phyloP scores from a whole-genome alignment of 805 yeast genomes.

The Saccharomycopsis amapae region DNA sequence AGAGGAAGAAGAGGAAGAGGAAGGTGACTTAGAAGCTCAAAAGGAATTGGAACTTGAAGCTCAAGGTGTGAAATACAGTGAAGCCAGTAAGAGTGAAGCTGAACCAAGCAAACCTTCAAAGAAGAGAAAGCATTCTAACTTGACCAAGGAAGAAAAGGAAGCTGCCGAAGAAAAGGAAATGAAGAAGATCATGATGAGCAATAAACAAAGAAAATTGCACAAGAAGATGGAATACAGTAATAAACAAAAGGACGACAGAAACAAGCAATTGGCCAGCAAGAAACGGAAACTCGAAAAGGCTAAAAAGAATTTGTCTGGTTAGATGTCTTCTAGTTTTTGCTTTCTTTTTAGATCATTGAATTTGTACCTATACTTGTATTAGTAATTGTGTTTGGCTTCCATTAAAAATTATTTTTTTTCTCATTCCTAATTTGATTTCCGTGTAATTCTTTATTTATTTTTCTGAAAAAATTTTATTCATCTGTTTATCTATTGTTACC shows the following conservation, averaged over 20 bases:
- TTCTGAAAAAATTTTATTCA: too few species aligned
- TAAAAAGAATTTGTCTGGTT: slow-evolving; percentile 10
- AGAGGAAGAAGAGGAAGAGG: slow-evolving; percentile 48
- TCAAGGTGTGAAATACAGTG: slow-evolving; percentile 74
- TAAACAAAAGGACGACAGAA: slow-evolving; percentile 67
- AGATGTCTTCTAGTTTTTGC: too few species aligned
- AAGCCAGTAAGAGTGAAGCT: slow-evolving; percentile 30
- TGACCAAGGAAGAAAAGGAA: slow-evolving; percentile 45
- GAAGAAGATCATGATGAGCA: slow-evolving; percentile 95
- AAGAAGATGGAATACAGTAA: slow-evolving; percentile 92
- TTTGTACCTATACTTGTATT: too few species aligned
- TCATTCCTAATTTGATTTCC: too few species aligned
- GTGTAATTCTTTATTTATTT: too few species aligned
- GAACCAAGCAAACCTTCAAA: slow-evolving; percentile 32
- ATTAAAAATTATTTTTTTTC: too few species aligned
- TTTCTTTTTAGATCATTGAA: too few species aligned
- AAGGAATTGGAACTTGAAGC: slow-evolving; percentile 89
- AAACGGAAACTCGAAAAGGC: slow-evolving; percentile 19
- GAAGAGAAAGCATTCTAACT: slow-evolving; percentile 32
- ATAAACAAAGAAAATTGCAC: slow-evolving; percentile 90
- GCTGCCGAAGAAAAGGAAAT: slow-evolving; percentile 77
- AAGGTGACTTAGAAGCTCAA: slow-evolving; percentile 53
- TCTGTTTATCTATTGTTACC: too few species aligned
- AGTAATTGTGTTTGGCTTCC: too few species aligned
- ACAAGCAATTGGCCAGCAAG: slow-evolving; percentile 34